Evolutionary conservation across 495 filamentous ascomycete species (phyloP).

Genomic region (Oleoguttula mirabilis): DNA sequence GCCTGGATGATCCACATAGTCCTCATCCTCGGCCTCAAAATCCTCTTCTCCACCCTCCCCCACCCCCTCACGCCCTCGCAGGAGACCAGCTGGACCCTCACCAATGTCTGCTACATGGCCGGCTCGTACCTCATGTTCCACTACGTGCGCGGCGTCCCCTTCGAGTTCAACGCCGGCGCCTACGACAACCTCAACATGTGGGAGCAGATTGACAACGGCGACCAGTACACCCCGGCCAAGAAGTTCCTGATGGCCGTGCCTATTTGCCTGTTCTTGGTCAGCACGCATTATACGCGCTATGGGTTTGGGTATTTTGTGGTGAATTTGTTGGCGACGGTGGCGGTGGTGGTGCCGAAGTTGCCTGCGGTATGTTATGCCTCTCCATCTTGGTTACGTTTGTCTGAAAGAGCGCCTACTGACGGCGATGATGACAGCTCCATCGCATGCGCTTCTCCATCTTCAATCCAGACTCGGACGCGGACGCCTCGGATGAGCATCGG

Average conservation of each 20-base stretch:
- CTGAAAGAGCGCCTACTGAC: constrained; percentile 2
- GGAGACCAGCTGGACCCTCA: constrained; percentile 95
- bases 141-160: constrained; percentile 92
- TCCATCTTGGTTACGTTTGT: neutral
- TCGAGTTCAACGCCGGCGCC: constrained; percentile 97
- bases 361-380: constrained; percentile 56
- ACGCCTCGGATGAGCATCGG: neutral
- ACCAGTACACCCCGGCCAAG: constrained; percentile 96
- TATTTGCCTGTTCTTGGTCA: constrained; percentile 84
- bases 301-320: constrained; percentile 92
- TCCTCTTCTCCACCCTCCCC: constrained; percentile 90
- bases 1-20: constrained; percentile 96
- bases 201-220: constrained; percentile 99
- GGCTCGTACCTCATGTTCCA: constrained; percentile 99
- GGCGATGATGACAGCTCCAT: constrained; percentile 11
- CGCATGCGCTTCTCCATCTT: constrained; percentile 18
- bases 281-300: constrained; percentile 98
- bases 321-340: constrained; percentile 84
- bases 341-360: constrained; percentile 88
- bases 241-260: constrained; percentile 94
- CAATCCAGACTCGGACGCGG: constrained; percentile 7
- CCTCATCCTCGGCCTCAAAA: constrained; percentile 77
- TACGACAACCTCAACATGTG: constrained; percentile 99
- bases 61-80: constrained; percentile 90
- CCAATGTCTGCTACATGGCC: constrained; percentile 98